Percentiles rank a stretch among this genome's conserved stretches.
phyloP scores from a whole-genome alignment of 2,329 filamentous ascomycete genomes.

The Chaetomiaceae sp. region DNA sequence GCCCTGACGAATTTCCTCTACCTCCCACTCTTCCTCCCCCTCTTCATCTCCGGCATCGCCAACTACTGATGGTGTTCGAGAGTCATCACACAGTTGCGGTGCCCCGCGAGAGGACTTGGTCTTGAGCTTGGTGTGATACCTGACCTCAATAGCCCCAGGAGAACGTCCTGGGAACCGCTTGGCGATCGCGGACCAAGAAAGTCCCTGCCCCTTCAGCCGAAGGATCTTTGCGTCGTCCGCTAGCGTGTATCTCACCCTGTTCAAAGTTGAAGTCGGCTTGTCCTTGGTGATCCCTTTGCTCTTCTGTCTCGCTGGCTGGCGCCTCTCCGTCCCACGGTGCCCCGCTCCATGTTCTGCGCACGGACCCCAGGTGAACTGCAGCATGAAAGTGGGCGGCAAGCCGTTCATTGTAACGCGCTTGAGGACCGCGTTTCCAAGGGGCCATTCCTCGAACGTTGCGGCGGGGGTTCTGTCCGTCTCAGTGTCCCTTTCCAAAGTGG shows the following conservation, averaged over 20 bases:
- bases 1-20: background rate
- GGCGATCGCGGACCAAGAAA: slow-evolving; percentile 7
- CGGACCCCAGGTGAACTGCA: background rate
- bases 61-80: background rate
- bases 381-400: slow-evolving; percentile 15
- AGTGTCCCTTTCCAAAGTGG: no score
- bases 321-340: no score
- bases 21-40: background rate
- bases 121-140: slow-evolving; percentile 3
- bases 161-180: background rate
- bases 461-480: background rate
- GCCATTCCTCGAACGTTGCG: slow-evolving; percentile 11
- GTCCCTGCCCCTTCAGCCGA: slow-evolving; percentile 7
- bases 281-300: background rate
- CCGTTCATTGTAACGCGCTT: slow-evolving; percentile 11
- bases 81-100: background rate
- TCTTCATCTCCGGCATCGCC: no score
- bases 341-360: background rate
- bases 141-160: background rate
- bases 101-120: background rate
- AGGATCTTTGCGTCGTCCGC: background rate
- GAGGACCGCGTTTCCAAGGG: slow-evolving; percentile 8
- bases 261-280: background rate
- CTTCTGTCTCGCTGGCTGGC: no score
- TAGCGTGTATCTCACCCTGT: background rate